Base-by-base conservation (phyloP, 306 rosid species). In the Lupinus albus region DNA sequence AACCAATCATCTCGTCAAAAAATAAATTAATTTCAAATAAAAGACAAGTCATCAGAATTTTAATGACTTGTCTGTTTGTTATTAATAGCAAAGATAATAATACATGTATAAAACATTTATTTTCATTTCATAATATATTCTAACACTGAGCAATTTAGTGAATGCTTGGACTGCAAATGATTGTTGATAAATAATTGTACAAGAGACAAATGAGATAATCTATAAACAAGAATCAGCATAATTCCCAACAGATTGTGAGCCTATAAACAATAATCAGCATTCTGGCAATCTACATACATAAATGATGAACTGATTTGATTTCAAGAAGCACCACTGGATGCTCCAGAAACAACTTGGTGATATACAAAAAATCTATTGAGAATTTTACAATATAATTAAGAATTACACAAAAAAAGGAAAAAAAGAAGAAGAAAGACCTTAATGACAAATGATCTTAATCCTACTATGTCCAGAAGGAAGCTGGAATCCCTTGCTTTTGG, bases 401-500 rank as follows among this genome's bases (percentile, higher is more conserved):
- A 62, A 73, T 68, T 72, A 70, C 75, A 76, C 79, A 62, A 35
- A 17, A 54, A 52, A n/a, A 12, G 46, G 64, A 4, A 59, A 20
- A 73, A 4, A 59, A 20, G 38, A 35, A 44, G 33, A 52, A 38
- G 5, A 28, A 25, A 48, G 57, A 64, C 52, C 47, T 49, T 63
- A 35, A 49, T 13, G 45, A 53, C 59, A 52, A 68, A 53, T 53
- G 14, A 68, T 64, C 67, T 53, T 54, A 59, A 49, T 50, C 74
- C 80, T 78, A 74, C 66, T 67, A 74, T 51, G 76, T 57, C 83
- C 70, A 85, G 58, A 86, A 41, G 17, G 87, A 71, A 78, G 88
- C 65, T 38, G 89, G 92, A 79, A 86, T 68, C 67, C 98, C 97
- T 41, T 89, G 97, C 80, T 81, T 82, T 69, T 77, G 95, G 83